Base-by-base conservation (phyloP, 1,139 yeast genomes). In the Zhuliangozyma blackwelliae region DNA sequence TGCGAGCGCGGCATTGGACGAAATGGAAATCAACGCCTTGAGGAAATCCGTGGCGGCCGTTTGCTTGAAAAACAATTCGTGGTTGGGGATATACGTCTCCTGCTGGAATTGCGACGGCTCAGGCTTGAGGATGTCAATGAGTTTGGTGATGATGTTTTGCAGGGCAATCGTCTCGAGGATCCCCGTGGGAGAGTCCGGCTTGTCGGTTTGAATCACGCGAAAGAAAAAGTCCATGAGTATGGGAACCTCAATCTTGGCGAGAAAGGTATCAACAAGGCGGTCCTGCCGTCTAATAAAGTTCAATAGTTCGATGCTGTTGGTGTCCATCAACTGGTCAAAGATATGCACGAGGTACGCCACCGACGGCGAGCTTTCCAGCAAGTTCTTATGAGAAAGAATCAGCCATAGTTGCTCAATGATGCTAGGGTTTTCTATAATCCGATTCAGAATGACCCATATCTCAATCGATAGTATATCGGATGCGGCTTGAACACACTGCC, bases 11-110 rank as follows among this genome's bases (percentile, higher is more conserved):
- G 75, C 65, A 44, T 70, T 71, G n/a, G 96, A 96, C 25, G 96
- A 87, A 30, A 94, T 86, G 2, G 97, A 84, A 25, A 92, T 86
- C 53, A 94, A 77, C 0, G 97, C 97, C 56, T 92, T 94, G 38
- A 92, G 64, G 53, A 92, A 92, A 55, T 92, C 99, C 9, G 97
- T 95, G 2, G 96, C 95, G 0, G 97, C 95, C 3, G 95, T 82
- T 59, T 92, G 97, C 36, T 79, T 79, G 40, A 92, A 78, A 27
- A 83, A 71, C 29, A 58, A 47, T 35, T 50, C 52, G 31, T 59
- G 61, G 37, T 64, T 58, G 1, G 72, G 64, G 27, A 66, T 59
- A 20, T 47, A 47, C 5, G 41, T 37, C 10, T 43, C 45, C 2
- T 39, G 40, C 10, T 38, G 49, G 46, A 65, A 66, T 38, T 63